Evolutionary conservation across 129 eudicot species (phyloP), one percentile per base, ranked within the genome.

Genomic region (Apium graveolens): DNA sequence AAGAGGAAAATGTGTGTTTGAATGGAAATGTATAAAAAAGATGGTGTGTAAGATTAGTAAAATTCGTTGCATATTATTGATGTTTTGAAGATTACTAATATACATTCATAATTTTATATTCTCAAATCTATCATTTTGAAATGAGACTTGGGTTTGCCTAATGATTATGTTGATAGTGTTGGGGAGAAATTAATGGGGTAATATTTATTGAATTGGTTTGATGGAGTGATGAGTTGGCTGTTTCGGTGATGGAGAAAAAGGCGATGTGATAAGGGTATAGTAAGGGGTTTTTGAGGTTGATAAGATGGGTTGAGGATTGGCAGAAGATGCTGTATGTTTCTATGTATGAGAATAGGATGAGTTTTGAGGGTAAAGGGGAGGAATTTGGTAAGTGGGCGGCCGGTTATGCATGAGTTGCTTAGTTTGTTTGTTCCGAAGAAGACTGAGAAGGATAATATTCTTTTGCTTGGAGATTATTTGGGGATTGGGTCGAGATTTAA

Each of bases 241-340:
- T 90, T 24, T 95, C 98, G 1, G 87, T 78, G 21, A 81, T 90
- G 85, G 88, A 90, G 49, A 87, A 80, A 80, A 83, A 63, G 79
- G 86, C 81, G 29, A 76, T 38, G 70, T 83, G 60, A 27, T 69
- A 41, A 42, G 89, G 74, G 45, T 84, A 72, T 27, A 71, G 78
- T 70, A 80, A 78, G 86, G 87, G 82, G 2, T 71, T 77, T 90
- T 91, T 78, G 96, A 90, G 87, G 43, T 90, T 66, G 97, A 95
- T 82, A 95, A 90, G 88, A 88, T 90, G 97, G 97, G 82, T 95
- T 70, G 94, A 91, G 63, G 92, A 86, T 65, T 95, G 97, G 98
- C 96, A 95, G 76, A 95, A 91, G 87, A 38, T 95, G 83, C 97
- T 96, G 0, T 91, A 88, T 68, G 29, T 88, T 81, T 91, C 98